These are phyloP conservation scores for Trypanosomatidae sp. DNA, from an alignment of 208 protist species.

Conservation along the genomic window DNA sequence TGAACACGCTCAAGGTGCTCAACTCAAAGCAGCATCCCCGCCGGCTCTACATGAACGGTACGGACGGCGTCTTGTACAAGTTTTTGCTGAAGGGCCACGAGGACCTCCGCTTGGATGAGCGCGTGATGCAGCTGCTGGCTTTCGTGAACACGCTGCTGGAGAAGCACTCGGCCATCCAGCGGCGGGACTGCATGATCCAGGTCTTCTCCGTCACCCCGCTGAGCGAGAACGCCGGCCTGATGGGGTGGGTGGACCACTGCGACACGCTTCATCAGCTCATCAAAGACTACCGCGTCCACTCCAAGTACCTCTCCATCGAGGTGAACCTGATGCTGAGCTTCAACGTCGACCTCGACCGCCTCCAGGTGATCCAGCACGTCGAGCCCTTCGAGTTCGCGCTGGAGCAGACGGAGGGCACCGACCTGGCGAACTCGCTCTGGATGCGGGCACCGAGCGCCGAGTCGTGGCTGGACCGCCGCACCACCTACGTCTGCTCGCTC, in stretches of 20 bases:
- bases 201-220: conserved; percentile 99
- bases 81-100: conserved; percentile 99
- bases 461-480: conserved; percentile 98
- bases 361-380: conserved; percentile 98
- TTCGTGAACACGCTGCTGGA: conserved; percentile 99
- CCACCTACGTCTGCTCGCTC: conserved; percentile 99
- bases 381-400: conserved; percentile 98
- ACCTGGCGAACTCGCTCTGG: conserved; percentile 97
- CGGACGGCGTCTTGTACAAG: conserved; percentile 96
- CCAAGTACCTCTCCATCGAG: conserved; percentile 93
- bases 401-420: conserved; percentile 94
- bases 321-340: conserved; percentile 88
- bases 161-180: conserved; percentile 89
- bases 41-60: conserved; percentile 96
- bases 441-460: conserved; percentile 96
- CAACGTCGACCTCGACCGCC: conserved; percentile 93
- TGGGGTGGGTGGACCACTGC: conserved; percentile 98
- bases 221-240: conserved; percentile 98
- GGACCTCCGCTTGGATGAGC: conserved; percentile 98
- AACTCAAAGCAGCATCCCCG: conserved; percentile 99
- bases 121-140: conserved; percentile 99
- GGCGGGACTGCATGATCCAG: conserved; percentile 87
- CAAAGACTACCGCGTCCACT: conserved; percentile 83
- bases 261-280: conserved; percentile 94
- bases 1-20: conserved; percentile 94